Base-by-base conservation (phyloP, 1,139 yeast species). In the Hanseniaspora sp. region DNA sequence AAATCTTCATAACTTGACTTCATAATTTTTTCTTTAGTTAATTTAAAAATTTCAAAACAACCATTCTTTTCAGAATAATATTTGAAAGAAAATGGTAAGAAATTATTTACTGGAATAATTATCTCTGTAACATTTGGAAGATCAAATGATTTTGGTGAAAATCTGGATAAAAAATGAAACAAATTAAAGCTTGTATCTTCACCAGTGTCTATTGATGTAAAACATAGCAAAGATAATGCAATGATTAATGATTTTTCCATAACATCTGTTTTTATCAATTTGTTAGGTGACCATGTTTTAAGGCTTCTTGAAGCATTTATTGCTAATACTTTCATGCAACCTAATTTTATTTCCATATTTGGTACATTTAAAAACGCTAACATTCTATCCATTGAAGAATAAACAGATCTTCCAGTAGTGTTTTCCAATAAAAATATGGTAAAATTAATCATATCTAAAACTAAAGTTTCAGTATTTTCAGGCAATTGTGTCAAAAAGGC, bases 331-430 rank as follows among this genome's bases (percentile, higher is more conserved):
- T 77, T 79, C 62, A 87, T 69, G 0, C 88, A 82, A 7, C 78
- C 73, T 48, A 82, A 71, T 56, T 83, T 74, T 8, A 87, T 77
- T 41, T 74, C 74, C 37, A 84, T 69, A 8, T 83, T 78, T 2
- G 81, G 78, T 15, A 83, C 75, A 57, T 77, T 77, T 54, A 88
- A 65, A 59, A 90, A 70, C 48, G 74, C 74, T 58, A 75, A 78
- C 56, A 88, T 73, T 53, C 83, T 73, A 56, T 83, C 85, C 46
- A 78, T 71, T 38, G 90, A 82, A 18, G 82, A 73, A 66, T 86
- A 90, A 17, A 86, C 73, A 54, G 76, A 75, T 58, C 86, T 74
- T 61, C 82, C 82, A 29, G 81, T 74, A 58, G 94, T 83, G 61
- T 85, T 80, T 46, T 82, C 86, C 52, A 88, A 69, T 48, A 90